Percentiles rank a stretch among this genome's conserved stretches.
These are phyloP conservation scores for Manihot esculenta DNA, from an alignment of 441 rosid species.

Conservation along the genomic window DNA sequence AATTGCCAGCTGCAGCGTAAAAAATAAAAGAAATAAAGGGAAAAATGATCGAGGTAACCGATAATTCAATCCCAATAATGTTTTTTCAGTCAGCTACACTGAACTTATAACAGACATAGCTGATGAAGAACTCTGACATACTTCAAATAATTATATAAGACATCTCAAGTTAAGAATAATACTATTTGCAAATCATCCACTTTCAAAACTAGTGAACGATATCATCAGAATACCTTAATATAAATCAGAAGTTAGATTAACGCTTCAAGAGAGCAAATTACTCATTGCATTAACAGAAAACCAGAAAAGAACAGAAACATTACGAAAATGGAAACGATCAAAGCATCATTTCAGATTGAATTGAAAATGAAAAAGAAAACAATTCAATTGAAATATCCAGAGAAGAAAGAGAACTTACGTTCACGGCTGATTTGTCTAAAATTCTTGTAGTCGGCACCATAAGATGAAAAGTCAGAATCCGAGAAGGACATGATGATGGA, in stretches of 20 bases:
- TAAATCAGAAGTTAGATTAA: not conserved
- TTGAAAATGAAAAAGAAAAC: not conserved
- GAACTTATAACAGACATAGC: not conserved
- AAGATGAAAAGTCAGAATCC: conserved; percentile 90
- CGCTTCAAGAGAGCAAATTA: not conserved
- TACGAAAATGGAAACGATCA: not conserved
- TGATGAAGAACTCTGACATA: too few species aligned
- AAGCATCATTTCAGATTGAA: not conserved
- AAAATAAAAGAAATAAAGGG: too few species aligned
- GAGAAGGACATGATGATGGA: conserved; percentile 76
- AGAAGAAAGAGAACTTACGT: conserved; percentile 47
- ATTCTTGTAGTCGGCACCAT: conserved; percentile 71
- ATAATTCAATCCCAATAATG: not conserved
- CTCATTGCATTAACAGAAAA: not conserved
- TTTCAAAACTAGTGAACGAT: too few species aligned
- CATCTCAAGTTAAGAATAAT: too few species aligned
- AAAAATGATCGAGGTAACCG: not conserved
- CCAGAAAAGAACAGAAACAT: not conserved
- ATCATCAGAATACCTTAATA: not conserved
- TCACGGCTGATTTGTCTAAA: conserved; percentile 86
- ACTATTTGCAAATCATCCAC: too few species aligned
- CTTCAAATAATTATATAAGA: too few species aligned
- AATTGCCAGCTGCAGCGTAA: not conserved
- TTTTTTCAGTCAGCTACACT: not conserved
- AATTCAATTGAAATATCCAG: too few species aligned